Base-by-base conservation (phyloP, 352 stramenopile genomes). In the Phytophthora tubulina region DNA sequence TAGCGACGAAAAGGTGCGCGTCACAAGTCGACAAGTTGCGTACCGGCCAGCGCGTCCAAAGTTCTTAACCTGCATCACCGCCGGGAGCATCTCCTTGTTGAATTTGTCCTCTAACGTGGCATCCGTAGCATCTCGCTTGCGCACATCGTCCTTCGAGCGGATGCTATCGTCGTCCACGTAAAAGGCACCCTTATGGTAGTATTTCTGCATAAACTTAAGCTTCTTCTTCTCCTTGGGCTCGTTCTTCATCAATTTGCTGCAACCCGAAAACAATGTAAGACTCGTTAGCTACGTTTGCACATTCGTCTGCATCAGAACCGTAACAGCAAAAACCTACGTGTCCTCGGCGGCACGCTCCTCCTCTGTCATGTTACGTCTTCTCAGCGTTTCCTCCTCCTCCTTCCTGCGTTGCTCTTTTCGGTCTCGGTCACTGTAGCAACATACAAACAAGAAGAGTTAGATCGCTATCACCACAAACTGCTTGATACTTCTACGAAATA, bases 21-120 rank as follows among this genome's bases (percentile, higher is more conserved):
- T n/a, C 44, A 31, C 50, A 60, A 67, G 17, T 36, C 39, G 35
- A 36, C 10, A 67, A 51, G 14, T 44, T 73, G 17, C 76, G 54
- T 88, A 95, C 88, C 98, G 93, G 72, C 97, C 95, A 44, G 92
- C 86, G 56, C 96, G 94, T 15, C 98, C 98, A 84, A 99, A 99
- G 64, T 99, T 99, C 73, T 99, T 99, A 48, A 99, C 97, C 68
- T 99, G 96, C 94, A 99, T 99, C 58, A 99, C 91, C 38, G 95
- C 81, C 0, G 97, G 97, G 65, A 99, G 84, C 69, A 95, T 82
- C 67, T 96, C 88, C 67, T 95, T 97, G 82, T 98, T 95, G 75
- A 98, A 93, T 31, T 97, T 98, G 78, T 98, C 95, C 54, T 97
- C 92, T 10, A 97, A 80, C 11, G 95, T 98, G 10, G 93, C 93